Conservation (phyloP, 768 basidiomycete species). For the Mycena latifolia region DNA sequence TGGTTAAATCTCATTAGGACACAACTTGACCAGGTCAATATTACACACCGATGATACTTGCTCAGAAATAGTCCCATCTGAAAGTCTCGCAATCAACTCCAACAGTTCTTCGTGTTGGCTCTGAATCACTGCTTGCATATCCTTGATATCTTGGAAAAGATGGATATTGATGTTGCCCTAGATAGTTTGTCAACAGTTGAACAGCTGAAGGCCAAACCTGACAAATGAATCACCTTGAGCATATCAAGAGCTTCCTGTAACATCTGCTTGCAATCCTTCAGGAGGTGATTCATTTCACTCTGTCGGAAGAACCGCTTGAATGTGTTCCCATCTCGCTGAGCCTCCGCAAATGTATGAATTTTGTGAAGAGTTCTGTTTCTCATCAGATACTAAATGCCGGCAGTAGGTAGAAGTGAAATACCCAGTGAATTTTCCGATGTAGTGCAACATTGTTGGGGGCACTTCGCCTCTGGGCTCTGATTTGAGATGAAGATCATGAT, state of each 20-base stretch:
- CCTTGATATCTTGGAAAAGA: neutral
- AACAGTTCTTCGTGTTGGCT: neutral
- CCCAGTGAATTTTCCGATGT: neutral
- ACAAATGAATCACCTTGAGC: neutral
- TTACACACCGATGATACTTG: neutral
- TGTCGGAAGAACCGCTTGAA: neutral
- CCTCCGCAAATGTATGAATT: neutral
- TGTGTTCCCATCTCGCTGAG: neutral
- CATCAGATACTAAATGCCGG: neutral
- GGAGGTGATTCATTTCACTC: neutral
- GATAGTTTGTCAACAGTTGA: neutral
- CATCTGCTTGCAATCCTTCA: neutral
- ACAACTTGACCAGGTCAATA: neutral
- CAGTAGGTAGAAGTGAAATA: neutral
- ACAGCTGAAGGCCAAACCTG: neutral
- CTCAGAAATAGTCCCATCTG: neutral
- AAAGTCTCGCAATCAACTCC: constrained; percentile 1
- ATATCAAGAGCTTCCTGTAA: neutral
- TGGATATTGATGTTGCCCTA: neutral
- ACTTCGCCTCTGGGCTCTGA: neutral
- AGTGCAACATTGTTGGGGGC: neutral
- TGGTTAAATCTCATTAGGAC: too few species aligned
- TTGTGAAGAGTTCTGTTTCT: neutral
- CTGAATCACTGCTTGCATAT: neutral
- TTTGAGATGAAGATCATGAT: neutral